A percentile compares a stretch with the other conserved stretches of the same genome.
phyloP scores from a whole-genome alignment of 495 filamentous ascomycete species.

The Margaritispora aquatica region DNA sequence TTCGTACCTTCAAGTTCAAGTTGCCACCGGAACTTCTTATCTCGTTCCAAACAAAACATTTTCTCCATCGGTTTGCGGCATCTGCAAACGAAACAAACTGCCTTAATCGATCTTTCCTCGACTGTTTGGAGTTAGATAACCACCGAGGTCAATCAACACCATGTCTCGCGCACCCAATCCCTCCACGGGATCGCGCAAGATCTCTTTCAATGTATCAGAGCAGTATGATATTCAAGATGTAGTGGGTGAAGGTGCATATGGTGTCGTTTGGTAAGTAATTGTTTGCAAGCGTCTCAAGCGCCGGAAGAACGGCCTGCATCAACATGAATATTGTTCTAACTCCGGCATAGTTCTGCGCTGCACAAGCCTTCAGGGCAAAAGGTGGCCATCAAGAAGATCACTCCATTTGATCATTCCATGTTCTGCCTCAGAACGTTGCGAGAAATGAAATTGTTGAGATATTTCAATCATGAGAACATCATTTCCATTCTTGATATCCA shows the following conservation, averaged over 20 bases:
- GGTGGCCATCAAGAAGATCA: conserved; percentile 99
- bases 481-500: conserved; percentile 99
- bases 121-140: background rate
- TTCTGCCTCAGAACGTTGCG: conserved; percentile 95
- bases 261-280: conserved; percentile 85
- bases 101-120: background rate
- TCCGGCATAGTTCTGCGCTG: conserved; percentile 70
- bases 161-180: conserved; percentile 36
- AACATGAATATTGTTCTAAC: too few species aligned
- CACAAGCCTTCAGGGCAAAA: conserved; percentile 99
- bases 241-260: conserved; percentile 97
- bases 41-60: background rate
- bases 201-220: conserved; percentile 99
- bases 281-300: background rate
- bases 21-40: background rate
- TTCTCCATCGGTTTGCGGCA: background rate
- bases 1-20: too few species aligned
- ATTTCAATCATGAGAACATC: conserved; percentile 99
- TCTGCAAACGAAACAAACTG: background rate
- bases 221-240: conserved; percentile 99
- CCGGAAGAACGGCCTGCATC: conserved; percentile 14
- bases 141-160: background rate
- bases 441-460: conserved; percentile 98
- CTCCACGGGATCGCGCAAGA: conserved; percentile 72
- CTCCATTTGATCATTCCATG: conserved; percentile 98